Percentiles rank a stretch among this genome's conserved stretches.
These are phyloP conservation scores for Ogataea trehaloabstinens DNA, from an alignment of 805 yeast species.

Conservation along the genomic window DNA sequence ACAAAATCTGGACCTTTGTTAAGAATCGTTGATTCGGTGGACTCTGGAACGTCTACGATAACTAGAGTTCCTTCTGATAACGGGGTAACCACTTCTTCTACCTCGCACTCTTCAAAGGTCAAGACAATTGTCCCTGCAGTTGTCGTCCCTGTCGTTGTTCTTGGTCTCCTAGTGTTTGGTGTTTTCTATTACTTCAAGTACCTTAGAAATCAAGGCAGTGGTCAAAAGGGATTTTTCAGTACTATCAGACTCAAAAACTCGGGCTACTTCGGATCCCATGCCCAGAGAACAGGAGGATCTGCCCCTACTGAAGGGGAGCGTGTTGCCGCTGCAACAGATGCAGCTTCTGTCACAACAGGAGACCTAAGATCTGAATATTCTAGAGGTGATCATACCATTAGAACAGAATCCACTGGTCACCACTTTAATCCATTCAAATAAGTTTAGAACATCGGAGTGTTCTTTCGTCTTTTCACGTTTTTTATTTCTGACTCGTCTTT, in stretches of 20 bases:
- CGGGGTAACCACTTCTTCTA: constrained; percentile 19
- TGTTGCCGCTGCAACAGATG: constrained; percentile 15
- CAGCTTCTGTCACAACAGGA: constrained; percentile 18
- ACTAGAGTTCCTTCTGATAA: constrained; percentile 42
- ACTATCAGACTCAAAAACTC: constrained; percentile 12
- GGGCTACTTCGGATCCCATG: constrained; percentile 12
- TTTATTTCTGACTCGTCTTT: background rate
- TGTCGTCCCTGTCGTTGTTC: constrained; percentile 39
- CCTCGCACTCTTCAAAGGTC: constrained; percentile 16
- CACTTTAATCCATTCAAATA: constrained; percentile 14
- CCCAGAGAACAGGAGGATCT: constrained; percentile 10
- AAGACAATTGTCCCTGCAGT: constrained; percentile 42
- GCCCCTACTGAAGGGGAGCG: constrained; percentile 5
- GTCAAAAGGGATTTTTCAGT: constrained; percentile 17
- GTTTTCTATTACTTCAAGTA: constrained; percentile 33
- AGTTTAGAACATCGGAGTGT: background rate
- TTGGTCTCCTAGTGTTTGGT: constrained; percentile 27
- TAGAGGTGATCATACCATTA: constrained; percentile 11
- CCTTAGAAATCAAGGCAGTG: constrained; percentile 15
- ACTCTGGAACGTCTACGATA: constrained; percentile 32
- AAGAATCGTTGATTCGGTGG: constrained; percentile 32
- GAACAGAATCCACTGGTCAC: constrained; percentile 16
- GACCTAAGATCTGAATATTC: constrained; percentile 22
- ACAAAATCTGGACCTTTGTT: constrained; percentile 39
- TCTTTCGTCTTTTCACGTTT: too few relatives aligned